Evolutionary conservation across 164 flowering plant genomes (phyloP), one percentile per base, ranked within the genome.

Genomic region (Piper betle): DNA sequence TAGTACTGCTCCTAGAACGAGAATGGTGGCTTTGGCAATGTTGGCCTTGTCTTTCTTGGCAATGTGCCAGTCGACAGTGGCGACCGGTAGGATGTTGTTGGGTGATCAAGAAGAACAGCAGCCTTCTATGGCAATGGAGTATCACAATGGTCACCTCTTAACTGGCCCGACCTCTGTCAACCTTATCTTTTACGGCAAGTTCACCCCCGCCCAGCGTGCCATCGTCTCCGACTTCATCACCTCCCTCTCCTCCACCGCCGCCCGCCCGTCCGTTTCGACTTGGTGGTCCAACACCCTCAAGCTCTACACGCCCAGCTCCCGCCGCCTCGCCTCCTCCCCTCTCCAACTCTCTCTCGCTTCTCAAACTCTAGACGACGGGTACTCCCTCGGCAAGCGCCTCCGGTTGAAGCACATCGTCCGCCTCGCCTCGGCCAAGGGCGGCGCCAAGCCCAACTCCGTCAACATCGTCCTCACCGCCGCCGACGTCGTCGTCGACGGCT

Each of bases 71-170:
- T 17, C 42, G 50, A 19, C 66, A 38, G 33, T 41, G 0, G 66
- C 62, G 13, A 33, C 55, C 0, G 57, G 72, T 5, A 50, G 20
- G 62, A n/a, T n/a, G n/a, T n/a, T n/a, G n/a, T n/a, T n/a, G n/a
- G n/a, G n/a, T n/a, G n/a, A n/a, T n/a, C 66, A 62, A 46, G 46
- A 59, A 7, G 60, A 68, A 46, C 69, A 68, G n/a, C 75, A 73
- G 38, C 69, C 79, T 10, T 54, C n/a, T n/a, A n/a, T 61, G 39
- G 62, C 57, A 4, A 48, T 82, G 42, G 48, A 65, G 40, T 83
- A 83, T 72, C 88, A 83, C 74, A 76, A 81, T 10, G 88, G 88
- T 39, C 70, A 79, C 52, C 82, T 83, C 38, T 78, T 83, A 2
- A 20, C 61, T 33, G 88, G 88, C 25, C 68, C 74, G 46, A 71